Evolutionary conservation across 331 rosid species (phyloP), one percentile per base, ranked within the genome.

Genomic region (Telfairia occidentalis): DNA sequence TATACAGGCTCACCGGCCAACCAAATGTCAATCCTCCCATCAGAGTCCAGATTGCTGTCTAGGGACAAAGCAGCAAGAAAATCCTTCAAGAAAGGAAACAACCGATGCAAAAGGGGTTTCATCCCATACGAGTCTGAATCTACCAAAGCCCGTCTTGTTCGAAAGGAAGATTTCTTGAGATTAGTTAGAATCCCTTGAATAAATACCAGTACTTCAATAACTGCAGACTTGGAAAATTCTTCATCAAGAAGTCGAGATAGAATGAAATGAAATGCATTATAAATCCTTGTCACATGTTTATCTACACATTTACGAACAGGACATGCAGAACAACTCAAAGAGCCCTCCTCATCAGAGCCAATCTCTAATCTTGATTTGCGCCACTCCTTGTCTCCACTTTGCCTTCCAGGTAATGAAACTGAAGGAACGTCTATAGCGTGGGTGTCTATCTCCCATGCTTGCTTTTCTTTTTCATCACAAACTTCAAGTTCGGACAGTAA

Each of bases 371-470:
- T 91, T 76, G 84, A 84, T 83, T 81, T 83, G 71, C 98, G 96
- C 98, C 98, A 94, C 86, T 89, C 96, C 84, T 91, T 86, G 82
- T 84, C 83, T 77, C 97, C 98, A 80, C 92, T 94, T 82, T 76
- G 90, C 80, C 98, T 94, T 76, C 96, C 98, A 74, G 98, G 98
- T 79, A 94, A 87, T 59, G 89, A 84, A 82, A 84, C 81, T 65
- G 89, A 83, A 77, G 79, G 59, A 43, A 89, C 88, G 57, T 84
- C 87, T 18, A 76, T 80, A 83, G 92, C 65, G 78, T 79, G 77
- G 19, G 87, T 70, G 72, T 83, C 75, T 43, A 85, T 85, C 70
- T 94, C 92, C 6, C 92, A 70, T 64, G 75, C 83, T 82, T 80
- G 88, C 52, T 71, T 84, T 88, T 94, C 98, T 81, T 85, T 85